Percentiles rank a stretch among this genome's conserved stretches.
phyloP scores from a whole-genome alignment of 495 filamentous ascomycete species.

The Neurospora sp. region DNA sequence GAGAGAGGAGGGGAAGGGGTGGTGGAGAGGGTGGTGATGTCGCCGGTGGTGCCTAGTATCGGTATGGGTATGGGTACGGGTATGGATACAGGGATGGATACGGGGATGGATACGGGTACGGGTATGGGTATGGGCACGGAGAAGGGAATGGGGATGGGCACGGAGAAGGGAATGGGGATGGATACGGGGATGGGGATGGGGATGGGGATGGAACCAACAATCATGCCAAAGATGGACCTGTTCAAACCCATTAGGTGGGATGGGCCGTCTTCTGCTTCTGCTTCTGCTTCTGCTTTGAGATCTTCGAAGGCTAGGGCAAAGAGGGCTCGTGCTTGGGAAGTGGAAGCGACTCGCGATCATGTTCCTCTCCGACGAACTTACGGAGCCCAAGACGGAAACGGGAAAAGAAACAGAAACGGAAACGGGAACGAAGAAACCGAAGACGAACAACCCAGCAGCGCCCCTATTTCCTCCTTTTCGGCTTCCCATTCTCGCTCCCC shows the following conservation, averaged over 20 bases:
- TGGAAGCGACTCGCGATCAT: no score
- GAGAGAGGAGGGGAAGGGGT: not conserved
- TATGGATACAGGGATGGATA: not conserved
- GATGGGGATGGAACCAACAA: not conserved
- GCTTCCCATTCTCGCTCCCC: not conserved
- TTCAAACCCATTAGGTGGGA: not conserved
- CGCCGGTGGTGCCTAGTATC: not conserved
- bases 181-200: not conserved
- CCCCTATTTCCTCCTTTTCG: not conserved
- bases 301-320: not conserved
- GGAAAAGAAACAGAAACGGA: not conserved
- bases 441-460: not conserved
- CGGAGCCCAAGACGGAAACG: not conserved
- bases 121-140: not conserved
- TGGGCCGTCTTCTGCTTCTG: not conserved
- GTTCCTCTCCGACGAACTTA: not conserved
- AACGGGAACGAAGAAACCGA: not conserved
- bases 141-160: not conserved
- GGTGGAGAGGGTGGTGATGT: not conserved
- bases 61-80: not conserved
- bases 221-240: not conserved
- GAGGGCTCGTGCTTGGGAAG: not conserved
- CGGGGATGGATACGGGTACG: not conserved
- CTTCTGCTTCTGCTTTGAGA: not conserved
- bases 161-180: not conserved